Evolutionary conservation across 805 yeast genomes (phyloP).

Genomic region (Starmerella bombicola): DNA sequence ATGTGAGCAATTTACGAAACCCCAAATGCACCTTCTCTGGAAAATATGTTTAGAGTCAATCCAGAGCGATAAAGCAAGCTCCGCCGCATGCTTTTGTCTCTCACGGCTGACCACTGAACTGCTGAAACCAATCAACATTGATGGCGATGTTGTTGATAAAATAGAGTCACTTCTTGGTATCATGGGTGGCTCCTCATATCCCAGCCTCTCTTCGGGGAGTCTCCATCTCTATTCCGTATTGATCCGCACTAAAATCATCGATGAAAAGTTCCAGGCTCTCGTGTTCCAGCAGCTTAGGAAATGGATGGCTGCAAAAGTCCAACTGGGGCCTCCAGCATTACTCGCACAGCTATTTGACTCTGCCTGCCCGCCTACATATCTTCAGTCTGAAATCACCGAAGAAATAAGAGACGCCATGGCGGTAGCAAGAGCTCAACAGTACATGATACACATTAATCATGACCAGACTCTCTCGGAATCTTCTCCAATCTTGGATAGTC

Average conservation of each 20-base stretch:
- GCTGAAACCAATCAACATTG: not conserved
- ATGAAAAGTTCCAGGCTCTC: constrained; percentile 6
- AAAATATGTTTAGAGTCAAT: not conserved
- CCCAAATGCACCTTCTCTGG: constrained; percentile 1
- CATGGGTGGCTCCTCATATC: constrained; percentile 3
- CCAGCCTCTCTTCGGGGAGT: constrained; percentile 11
- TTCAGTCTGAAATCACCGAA: not conserved
- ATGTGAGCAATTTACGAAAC: not conserved
- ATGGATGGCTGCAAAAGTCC: constrained; percentile 4
- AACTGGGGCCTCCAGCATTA: not conserved
- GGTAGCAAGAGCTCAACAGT: not conserved
- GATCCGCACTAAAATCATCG: constrained; percentile 2
- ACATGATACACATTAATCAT: not conserved
- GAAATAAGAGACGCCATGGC: not conserved
- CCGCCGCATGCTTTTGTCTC: constrained; percentile 13
- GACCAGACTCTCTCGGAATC: not conserved
- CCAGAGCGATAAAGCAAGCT: not conserved
- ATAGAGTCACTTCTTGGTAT: not conserved
- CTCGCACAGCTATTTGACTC: not conserved
- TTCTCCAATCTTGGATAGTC: not conserved
- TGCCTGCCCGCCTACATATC: constrained; percentile 2
- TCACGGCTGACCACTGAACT: not conserved
- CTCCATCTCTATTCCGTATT: constrained; percentile 2
- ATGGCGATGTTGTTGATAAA: not conserved
- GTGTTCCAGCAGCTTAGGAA: not conserved